Evolutionary conservation across 2,329 filamentous ascomycete species (phyloP), one percentile per base, ranked within the genome.

Genomic region (Calonectria leucothoes): DNA sequence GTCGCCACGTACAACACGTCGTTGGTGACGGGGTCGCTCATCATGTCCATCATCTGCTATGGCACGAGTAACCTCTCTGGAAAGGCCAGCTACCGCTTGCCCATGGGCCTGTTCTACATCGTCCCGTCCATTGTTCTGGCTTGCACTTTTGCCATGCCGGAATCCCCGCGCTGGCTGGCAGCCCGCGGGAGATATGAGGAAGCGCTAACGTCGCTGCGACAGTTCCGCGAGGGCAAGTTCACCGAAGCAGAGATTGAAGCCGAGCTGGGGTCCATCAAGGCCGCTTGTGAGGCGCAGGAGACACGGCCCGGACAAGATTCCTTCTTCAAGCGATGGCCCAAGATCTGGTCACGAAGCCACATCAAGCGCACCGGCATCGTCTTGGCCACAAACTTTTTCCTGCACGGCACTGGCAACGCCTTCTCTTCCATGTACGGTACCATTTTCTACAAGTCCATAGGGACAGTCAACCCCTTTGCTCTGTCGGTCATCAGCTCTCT

Each of bases 41-140:
- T 82, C 27, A 78, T 81, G 65, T 75, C 74, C 6, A 65, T 74
- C 17, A 73, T 82, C 74, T 76, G 81, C 79, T 68, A 79, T 76
- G 63, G 83, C 75, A 82, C 82, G 66, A 70, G 81, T 76, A 51
- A 80, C 1, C 61, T 84, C 27, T 52, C 75, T 2, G 79, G 78
- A n/a, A 80, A 83, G 52, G 76, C 76, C 1, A 80, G 83, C 3
- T 86, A 81, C 78, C 72, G 77, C 7, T 83, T 86, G 33, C 84
- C 83, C 0, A 77, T 82, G 6, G 82, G 83, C 0, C 72, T 84
- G 1, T 85, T 84, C 76, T 84, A 81, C 55, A 71, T 82, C 42
- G 76, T 85, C 6, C 82, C 83, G 5, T 66, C 73, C 15, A 79
- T 83, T 27, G 73, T 85, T 11, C 63, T 79, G 2, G 63, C 55